Percentiles rank a stretch among this genome's conserved stretches.
These are phyloP conservation scores for Auxenochlorella protothecoides DNA, from an alignment of 139 green algal genomes.

Conservation along the genomic window DNA sequence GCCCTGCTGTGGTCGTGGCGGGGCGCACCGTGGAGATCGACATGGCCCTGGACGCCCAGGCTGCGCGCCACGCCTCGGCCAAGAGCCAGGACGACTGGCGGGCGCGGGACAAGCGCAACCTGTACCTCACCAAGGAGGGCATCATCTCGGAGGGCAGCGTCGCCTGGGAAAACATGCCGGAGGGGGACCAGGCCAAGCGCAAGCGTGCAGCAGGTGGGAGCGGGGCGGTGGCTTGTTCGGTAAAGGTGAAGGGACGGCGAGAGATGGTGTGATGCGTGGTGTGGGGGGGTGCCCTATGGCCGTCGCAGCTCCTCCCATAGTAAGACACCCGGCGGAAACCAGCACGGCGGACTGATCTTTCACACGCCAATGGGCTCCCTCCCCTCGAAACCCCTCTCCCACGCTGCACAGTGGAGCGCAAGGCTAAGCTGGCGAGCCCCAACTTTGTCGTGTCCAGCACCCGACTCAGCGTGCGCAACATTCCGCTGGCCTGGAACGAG, in stretches of 20 bases:
- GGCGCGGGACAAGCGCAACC: slow-evolving; percentile 64
- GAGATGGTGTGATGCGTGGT: too few relatives aligned
- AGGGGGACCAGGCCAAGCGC: slow-evolving; percentile 47
- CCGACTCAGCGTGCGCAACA: slow-evolving; percentile 74
- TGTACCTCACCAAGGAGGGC: slow-evolving; percentile 82
- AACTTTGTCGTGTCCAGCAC: slow-evolving; percentile 85
- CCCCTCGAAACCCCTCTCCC: too few relatives aligned
- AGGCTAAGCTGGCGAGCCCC: slow-evolving; percentile 76
- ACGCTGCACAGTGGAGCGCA: slow-evolving; percentile 44
- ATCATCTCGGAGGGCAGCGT: slow-evolving; percentile 59
- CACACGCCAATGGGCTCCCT: too few relatives aligned
- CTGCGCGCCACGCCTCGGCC: slow-evolving; percentile 39
- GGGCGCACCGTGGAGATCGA: slow-evolving; percentile 56
- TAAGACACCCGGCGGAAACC: too few relatives aligned
- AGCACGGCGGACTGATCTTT: too few relatives aligned
- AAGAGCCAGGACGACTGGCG: background rate
- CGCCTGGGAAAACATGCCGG: slow-evolving; percentile 63
- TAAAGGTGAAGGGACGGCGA: too few relatives aligned
- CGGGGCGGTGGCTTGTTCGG: background rate
- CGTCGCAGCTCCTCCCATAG: too few relatives aligned
- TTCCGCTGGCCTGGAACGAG: slow-evolving; percentile 59
- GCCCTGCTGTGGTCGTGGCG: slow-evolving; percentile 46
- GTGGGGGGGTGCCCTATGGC: too few relatives aligned
- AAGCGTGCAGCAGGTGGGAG: slow-evolving; percentile 13
- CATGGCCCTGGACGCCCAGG: slow-evolving; percentile 61